These are phyloP conservation scores for Amphichorda felina DNA, from an alignment of 2,329 filamentous ascomycete species.

Conservation along the genomic window DNA sequence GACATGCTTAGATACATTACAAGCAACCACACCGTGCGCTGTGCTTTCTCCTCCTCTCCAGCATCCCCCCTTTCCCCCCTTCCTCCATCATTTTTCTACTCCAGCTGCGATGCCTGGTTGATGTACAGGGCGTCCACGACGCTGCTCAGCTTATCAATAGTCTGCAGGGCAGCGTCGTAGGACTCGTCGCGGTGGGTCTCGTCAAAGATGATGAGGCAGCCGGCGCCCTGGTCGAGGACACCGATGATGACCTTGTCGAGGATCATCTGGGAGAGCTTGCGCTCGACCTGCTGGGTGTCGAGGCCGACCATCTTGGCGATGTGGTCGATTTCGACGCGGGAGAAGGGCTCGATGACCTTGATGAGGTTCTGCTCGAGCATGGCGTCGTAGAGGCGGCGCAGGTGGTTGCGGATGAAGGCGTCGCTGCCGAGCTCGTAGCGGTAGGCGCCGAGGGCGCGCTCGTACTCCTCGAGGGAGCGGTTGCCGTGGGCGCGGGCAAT, in stretches of 20 bases:
- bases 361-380: slow-evolving; percentile 99
- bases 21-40: background rate
- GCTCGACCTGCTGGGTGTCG: slow-evolving; percentile 92
- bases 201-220: slow-evolving; percentile 93
- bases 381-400: slow-evolving; percentile 89
- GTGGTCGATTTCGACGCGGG: slow-evolving; percentile 89
- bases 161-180: slow-evolving; percentile 88
- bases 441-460: slow-evolving; percentile 81
- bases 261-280: slow-evolving; percentile 99
- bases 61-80: background rate
- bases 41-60: background rate
- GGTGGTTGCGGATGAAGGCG: slow-evolving; percentile 92
- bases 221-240: slow-evolving; percentile 93
- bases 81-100: slow-evolving; percentile 39
- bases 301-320: slow-evolving; percentile 96
- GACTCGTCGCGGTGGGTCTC: slow-evolving; percentile 87
- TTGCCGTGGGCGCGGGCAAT: slow-evolving; percentile 93
- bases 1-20: slow-evolving; percentile 9
- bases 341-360: slow-evolving; percentile 99
- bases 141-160: slow-evolving; percentile 92
- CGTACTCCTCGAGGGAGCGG: slow-evolving; percentile 93
- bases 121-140: slow-evolving; percentile 97
- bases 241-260: slow-evolving; percentile 98
- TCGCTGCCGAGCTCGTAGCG: slow-evolving; percentile 90
- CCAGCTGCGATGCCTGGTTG: slow-evolving; percentile 90